phyloP scores from a whole-genome alignment of 371 early-diverging fungal species.

The Homolaphlyctis polyrhiza region DNA sequence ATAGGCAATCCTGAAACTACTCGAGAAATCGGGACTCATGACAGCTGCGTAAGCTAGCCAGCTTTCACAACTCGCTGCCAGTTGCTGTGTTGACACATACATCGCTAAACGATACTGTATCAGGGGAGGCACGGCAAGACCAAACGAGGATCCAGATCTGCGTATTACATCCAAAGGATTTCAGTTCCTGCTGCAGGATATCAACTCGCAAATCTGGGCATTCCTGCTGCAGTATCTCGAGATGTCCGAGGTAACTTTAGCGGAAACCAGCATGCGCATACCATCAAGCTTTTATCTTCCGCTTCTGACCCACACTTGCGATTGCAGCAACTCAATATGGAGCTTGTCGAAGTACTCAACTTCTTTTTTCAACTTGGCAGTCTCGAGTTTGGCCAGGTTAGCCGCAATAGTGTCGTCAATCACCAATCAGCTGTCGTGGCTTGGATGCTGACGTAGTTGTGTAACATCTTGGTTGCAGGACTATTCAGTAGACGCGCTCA shows the following conservation, averaged over 20 bases:
- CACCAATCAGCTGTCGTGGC: neutral
- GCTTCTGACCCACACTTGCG: too few species aligned
- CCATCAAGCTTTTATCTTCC: neutral
- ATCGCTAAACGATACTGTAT: too few species aligned
- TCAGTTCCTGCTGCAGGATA: conserved; percentile 91
- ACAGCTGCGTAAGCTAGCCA: conserved; percentile 12
- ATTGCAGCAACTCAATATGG: conserved; percentile 69
- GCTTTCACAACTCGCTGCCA: too few species aligned
- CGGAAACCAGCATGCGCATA: neutral
- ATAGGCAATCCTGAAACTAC: conserved; percentile 65
- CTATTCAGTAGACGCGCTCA: conserved; percentile 79
- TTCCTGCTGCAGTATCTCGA: conserved; percentile 89
- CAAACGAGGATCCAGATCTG: conserved; percentile 34
- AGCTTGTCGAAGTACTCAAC: conserved; percentile 85
- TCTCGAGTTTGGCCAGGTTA: conserved; percentile 79
- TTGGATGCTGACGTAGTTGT: neutral
- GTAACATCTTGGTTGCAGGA: conserved; percentile 35
- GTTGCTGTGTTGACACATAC: too few species aligned
- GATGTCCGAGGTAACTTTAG: conserved; percentile 59
- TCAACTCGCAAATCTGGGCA: conserved; percentile 90
- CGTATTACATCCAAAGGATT: conserved; percentile 93
- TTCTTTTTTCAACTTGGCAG: conserved; percentile 89
- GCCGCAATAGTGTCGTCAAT: neutral
- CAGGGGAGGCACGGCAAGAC: too few species aligned
- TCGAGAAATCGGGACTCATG: conserved; percentile 77